Evolutionary conservation across 192 early-diverging fungal species (phyloP).

Genomic region (Coemansia sp.): DNA sequence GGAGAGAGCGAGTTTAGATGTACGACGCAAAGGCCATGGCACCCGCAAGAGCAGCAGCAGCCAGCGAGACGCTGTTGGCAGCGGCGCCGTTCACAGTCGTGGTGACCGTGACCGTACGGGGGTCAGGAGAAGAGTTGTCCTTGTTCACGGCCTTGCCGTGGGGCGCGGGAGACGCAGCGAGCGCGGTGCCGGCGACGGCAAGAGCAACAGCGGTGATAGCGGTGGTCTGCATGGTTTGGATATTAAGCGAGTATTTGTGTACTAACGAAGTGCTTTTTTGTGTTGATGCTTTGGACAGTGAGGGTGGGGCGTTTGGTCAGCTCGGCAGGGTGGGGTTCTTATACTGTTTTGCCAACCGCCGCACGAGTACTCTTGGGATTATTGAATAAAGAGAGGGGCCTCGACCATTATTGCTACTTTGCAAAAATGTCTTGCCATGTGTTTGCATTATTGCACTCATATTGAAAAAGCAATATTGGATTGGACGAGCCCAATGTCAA

Average conservation of each 20-base stretch:
- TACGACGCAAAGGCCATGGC: constrained; percentile 47
- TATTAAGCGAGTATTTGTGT: constrained; percentile 1
- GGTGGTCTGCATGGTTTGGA: constrained; percentile 39
- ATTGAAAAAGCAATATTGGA: not conserved
- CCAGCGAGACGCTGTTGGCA: constrained; percentile 39
- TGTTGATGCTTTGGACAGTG: not conserved
- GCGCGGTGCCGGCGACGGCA: constrained; percentile 40
- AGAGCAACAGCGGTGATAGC: constrained; percentile 34
- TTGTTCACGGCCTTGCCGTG: constrained; percentile 4
- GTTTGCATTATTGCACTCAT: not conserved
- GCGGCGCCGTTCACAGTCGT: constrained; percentile 28
- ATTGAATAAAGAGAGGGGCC: not conserved
- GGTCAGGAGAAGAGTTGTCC: constrained; percentile 15
- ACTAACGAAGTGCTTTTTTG: not conserved
- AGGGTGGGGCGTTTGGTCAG: not conserved
- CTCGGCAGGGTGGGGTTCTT: constrained; percentile 8
- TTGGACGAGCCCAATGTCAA: too few relatives aligned
- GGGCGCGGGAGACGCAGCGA: constrained; percentile 35
- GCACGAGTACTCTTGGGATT: not conserved
- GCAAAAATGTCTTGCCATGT: not conserved
- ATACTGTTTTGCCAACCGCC: constrained; percentile 4
- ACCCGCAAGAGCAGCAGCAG: constrained; percentile 47
- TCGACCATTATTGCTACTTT: not conserved
- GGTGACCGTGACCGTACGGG: constrained; percentile 44
- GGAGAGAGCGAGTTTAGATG: constrained; percentile 32